These are phyloP conservation scores for Cytospora mali DNA, from an alignment of 2,329 filamentous ascomycete genomes.

Conservation along the genomic window DNA sequence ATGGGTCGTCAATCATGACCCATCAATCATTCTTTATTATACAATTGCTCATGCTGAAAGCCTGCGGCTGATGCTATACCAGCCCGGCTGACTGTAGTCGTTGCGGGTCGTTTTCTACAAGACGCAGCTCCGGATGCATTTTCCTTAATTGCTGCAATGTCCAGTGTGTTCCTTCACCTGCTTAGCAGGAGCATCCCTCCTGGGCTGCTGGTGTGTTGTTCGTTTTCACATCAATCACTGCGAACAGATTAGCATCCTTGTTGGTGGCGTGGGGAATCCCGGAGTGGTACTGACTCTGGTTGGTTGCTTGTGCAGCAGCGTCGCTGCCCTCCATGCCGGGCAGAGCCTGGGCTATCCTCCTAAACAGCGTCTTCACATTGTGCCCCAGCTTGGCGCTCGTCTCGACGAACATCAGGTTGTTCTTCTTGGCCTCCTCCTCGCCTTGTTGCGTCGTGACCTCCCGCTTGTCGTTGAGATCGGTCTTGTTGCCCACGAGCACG, in stretches of 20 bases:
- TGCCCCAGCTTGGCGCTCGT: slow-evolving; percentile 97
- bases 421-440: slow-evolving; percentile 97
- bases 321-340: slow-evolving; percentile 96
- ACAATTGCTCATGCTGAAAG: slow-evolving; percentile 29
- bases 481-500: slow-evolving; percentile 98
- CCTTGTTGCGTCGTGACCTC: slow-evolving; percentile 96
- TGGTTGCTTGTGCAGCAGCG: slow-evolving; percentile 69
- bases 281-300: slow-evolving; percentile 68
- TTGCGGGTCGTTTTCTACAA: slow-evolving; percentile 27
- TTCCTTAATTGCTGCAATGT: not conserved
- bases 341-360: slow-evolving; percentile 95
- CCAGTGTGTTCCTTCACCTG: not conserved
- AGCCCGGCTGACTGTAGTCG: slow-evolving; percentile 21
- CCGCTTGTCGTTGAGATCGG: slow-evolving; percentile 95
- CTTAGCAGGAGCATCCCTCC: slow-evolving; percentile 71
- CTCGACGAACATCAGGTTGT: slow-evolving; percentile 98
- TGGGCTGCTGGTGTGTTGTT: slow-evolving; percentile 70
- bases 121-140: slow-evolving; percentile 4
- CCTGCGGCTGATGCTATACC: slow-evolving; percentile 20
- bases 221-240: slow-evolving; percentile 94
- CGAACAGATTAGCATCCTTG: slow-evolving; percentile 34
- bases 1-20: slow-evolving; percentile 28
- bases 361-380: slow-evolving; percentile 97
- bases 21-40: slow-evolving; percentile 28
- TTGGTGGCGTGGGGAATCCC: not conserved